Base-by-base conservation (phyloP, 2,329 filamentous ascomycete species). In the Aspergillus ruber region DNA sequence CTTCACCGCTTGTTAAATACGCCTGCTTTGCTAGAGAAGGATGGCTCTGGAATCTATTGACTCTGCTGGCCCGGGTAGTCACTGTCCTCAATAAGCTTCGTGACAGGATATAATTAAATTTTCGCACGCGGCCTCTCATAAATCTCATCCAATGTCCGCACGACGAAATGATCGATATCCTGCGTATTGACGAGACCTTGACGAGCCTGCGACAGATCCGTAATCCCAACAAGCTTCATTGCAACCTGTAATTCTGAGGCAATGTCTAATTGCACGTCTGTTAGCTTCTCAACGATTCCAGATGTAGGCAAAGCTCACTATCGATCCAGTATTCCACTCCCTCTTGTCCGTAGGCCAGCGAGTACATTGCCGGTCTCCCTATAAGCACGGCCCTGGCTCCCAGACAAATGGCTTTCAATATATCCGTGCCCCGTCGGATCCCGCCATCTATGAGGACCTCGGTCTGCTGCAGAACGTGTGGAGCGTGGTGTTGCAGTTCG, bases 401-500 rank as follows among this genome's bases (percentile, higher is more conserved):
- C 9, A 95, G 71, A 58, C 85, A 89, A 25, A 95, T 68, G 6
- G 89, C 89, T 72, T 95, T 95, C 52, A 94, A 84, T 7, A 94
- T 79, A 66, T 95, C 89, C 2, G 89, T 93, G 2, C 88, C 89
- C 52, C 89, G 77, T 66, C 82, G 83, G 57, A 95, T 83, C 21
- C 89, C 89, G 32, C 89, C 89, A 61, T 95, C 89, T 13, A 94
- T 79, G 77, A 84, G 90, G 8, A 95, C 80, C 64, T 95, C 88
- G 42, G 94, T 72, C 60, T 79, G 79, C 25, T 75, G 72, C 56
- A 87, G 74, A 43, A 87, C 78, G 63, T 85, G 75, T 2, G 83
- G 83, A 59, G 83, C 86, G 68, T 85, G 85, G 63, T 83, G 84
- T 61, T 83, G 74, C 50, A 87, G 85, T 66, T 88, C 86, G 49